Base-by-base conservation (phyloP, 2,329 filamentous ascomycete genomes). In the Akanthomyces lecanii region DNA sequence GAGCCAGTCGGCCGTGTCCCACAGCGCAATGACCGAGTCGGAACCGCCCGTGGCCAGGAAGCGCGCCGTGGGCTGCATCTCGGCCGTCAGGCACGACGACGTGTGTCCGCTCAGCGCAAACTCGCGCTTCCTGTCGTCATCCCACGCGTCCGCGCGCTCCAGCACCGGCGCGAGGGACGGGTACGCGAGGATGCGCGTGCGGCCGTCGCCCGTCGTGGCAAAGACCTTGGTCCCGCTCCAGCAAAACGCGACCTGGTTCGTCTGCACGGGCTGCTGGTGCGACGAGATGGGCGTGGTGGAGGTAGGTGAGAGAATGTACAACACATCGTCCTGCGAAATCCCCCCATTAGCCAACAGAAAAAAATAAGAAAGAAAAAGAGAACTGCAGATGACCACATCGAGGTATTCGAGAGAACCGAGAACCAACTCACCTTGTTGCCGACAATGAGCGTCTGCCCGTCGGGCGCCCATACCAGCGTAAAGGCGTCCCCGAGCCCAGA, bases 1-100 rank as follows among this genome's bases (percentile, higher is more conserved):
- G 62, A 90, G 85, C 89, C 89, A 92, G 67, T 90, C 87, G 47
- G 82, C 81, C 4, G 90, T 92, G 69, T 93, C 89, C 88, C 90
- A 94, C 3, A 94, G 78, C 5, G 88, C 82, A 67, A 93, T 89
- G 57, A 91, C 83, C 1, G 88, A 89, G 70, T 94, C 90, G 11
- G 87, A 86, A 11, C 89, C 89, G 36, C 90, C 90, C 0, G 89
- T 89, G 0, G 90, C 90, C 51, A 94, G 79, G 70, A 87, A 89
- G 48, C 86, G 81, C 47, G 87, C 90, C 51, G 84, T 86, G 0
- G 90, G 89, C 66, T 90, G 89, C 69, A 92, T 77, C 65, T 88
- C 87, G 14, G 86, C 82, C 10, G 85, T 83, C 65, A 90, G 80
- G 69, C 89, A 91, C 5, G 88, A 85, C 4, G 88, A 89, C 3